Evolutionary conservation across 306 rosid genomes (phyloP).

Genomic region (Vicia faba): DNA sequence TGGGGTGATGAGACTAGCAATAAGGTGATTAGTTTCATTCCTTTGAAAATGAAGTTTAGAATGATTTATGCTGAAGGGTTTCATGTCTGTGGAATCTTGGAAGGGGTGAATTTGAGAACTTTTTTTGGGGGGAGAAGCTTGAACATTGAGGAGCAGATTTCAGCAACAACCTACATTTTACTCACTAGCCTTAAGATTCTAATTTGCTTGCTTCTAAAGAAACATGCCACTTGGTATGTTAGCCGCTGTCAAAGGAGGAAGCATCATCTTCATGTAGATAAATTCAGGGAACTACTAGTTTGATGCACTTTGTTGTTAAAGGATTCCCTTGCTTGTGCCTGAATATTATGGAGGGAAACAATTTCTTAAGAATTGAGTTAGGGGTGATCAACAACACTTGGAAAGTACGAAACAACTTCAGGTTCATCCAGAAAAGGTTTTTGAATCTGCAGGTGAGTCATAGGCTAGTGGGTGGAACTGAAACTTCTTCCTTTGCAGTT

Average conservation of each 20-base stretch:
- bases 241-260: conserved; percentile 71
- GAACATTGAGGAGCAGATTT: conserved; percentile 61
- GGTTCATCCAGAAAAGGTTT: conserved; percentile 22
- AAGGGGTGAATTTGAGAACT: conserved; percentile 56
- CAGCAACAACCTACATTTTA: conserved; percentile 67
- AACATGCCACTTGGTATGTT: conserved; percentile 82
- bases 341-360: conserved; percentile 15
- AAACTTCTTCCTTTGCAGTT: conserved; percentile 35
- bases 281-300: conserved; percentile 7
- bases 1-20: conserved; percentile 90
- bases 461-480: conserved; percentile 11
- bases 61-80: conserved; percentile 75
- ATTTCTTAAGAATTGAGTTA: conserved; percentile 1
- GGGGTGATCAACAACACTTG: conserved; percentile 3
- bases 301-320: conserved; percentile 11
- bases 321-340: not conserved
- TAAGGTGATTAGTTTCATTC: conserved; percentile 57
- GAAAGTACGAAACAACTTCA: conserved; percentile 15
- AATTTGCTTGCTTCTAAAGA: conserved; percentile 65
- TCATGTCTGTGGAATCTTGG: conserved; percentile 89
- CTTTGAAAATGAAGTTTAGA: conserved; percentile 58
- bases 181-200: conserved; percentile 87
- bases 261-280: conserved; percentile 73
- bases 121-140: conserved; percentile 92
- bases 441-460: conserved; percentile 21